Evolutionary conservation across 805 yeast species (phyloP).

Genomic region (Zygotorulaspora sp.): DNA sequence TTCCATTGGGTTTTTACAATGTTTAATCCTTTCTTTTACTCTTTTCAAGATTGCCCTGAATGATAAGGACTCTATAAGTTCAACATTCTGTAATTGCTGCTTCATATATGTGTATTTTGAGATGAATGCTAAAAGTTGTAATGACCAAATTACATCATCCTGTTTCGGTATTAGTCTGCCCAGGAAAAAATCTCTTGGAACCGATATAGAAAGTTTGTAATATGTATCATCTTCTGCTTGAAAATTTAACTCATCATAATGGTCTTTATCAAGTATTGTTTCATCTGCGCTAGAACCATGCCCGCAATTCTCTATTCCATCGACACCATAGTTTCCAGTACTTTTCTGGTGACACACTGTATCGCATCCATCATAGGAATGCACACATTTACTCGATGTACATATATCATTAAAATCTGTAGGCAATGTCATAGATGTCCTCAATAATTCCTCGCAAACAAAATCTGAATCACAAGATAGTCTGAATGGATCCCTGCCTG

Average conservation of each 20-base stretch:
- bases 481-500: constrained; percentile 18
- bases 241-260: constrained; percentile 13
- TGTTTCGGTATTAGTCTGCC: constrained; percentile 85
- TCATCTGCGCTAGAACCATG: constrained; percentile 6
- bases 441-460: constrained; percentile 13
- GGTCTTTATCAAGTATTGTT: constrained; percentile 3
- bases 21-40: constrained; percentile 14
- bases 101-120: constrained; percentile 85
- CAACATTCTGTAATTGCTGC: constrained; percentile 66
- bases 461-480: constrained; percentile 14
- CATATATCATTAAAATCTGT: constrained; percentile 28
- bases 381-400: constrained; percentile 12
- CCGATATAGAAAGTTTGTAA: constrained; percentile 29
- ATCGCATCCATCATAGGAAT: constrained; percentile 1
- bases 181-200: constrained; percentile 52
- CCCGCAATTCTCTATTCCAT: not conserved
- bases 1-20: not conserved
- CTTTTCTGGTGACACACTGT: constrained; percentile 1
- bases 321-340: not conserved
- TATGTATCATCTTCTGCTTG: constrained; percentile 11
- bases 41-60: constrained; percentile 37
- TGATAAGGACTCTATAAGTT: constrained; percentile 68
- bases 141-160: constrained; percentile 91
- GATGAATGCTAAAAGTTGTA: constrained; percentile 86
- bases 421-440: constrained; percentile 16